phyloP scores from a whole-genome alignment of 2,329 filamentous ascomycete genomes.

The Orbilia quercus region DNA sequence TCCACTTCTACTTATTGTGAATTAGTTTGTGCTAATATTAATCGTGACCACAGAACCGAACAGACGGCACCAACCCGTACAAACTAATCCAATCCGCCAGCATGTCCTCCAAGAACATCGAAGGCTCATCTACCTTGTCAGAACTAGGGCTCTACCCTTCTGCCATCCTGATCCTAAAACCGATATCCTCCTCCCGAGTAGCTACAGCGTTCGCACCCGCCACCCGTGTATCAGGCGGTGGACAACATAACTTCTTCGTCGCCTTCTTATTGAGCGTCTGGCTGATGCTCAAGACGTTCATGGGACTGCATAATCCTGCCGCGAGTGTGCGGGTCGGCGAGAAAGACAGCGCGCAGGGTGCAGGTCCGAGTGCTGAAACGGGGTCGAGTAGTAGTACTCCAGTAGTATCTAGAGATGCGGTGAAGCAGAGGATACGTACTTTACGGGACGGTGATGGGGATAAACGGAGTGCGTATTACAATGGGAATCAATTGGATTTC shows the following conservation, averaged over 20 bases:
- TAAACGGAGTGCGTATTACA: conserved; percentile 53
- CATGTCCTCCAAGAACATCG: conserved; percentile 39
- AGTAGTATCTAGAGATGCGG: conserved; percentile 30
- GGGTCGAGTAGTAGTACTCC: conserved; percentile 9
- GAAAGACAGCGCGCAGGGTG: conserved; percentile 12
- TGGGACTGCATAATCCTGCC: conserved; percentile 37
- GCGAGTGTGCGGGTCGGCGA: conserved; percentile 31
- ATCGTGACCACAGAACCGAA: conserved; percentile 27
- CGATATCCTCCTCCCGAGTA: conserved; percentile 25
- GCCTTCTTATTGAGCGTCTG: conserved; percentile 43
- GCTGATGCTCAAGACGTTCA: conserved; percentile 48
- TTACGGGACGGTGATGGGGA: conserved; percentile 45
- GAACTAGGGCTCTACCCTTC: conserved; percentile 49
- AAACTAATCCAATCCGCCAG: conserved; percentile 33
- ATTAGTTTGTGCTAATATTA: conserved; percentile 8
- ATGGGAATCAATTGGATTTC: conserved; percentile 52
- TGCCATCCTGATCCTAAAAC: conserved; percentile 46
- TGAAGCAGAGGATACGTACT: conserved; percentile 51
- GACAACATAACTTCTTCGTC: conserved; percentile 47
- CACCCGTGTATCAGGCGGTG: conserved; percentile 1
- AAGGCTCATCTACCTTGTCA: conserved; percentile 24
- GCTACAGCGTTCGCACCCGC: conserved; percentile 34
- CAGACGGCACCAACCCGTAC: conserved; percentile 42
- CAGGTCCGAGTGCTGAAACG: background rate
- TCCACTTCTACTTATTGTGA: background rate